Base-by-base conservation (phyloP, 441 rosid genomes). In the Croton setiger region DNA sequence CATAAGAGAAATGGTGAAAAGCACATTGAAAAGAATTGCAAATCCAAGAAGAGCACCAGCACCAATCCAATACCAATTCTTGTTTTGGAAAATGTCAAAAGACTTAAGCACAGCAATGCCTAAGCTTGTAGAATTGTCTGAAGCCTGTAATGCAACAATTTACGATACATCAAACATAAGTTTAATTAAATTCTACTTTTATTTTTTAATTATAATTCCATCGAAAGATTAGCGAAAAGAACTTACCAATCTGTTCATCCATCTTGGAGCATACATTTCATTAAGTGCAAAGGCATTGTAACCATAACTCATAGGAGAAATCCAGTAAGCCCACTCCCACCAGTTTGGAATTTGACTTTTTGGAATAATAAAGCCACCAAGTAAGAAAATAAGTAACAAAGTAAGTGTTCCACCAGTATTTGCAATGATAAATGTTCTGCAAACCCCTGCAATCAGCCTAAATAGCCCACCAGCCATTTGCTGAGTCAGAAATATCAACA, bases 311-410 rank as follows among this genome's bases (percentile, higher is more conserved):
- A 94, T 17, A 36, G 99, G 99, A 0, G 98, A 94, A 18, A 81
- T 56, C 99, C 99, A 92, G 65, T 88, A 84, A 57, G 82, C 93
- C 99, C 97, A 94, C 7, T 66, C 68, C 96, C 91, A 92, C 99
- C 98, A 90, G 0, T 37, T 74, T 18, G 97, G 98, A 61, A 71
- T 66, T 75, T 58, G 13, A 45, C 94, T 65, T 80, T 74, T 77
- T 18, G 92, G 97, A 65, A 92, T 64, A 51, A 92, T 84, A 83
- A 94, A 92, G 17, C 98, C 99, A 59, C 96, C 97, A 4, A 90
- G 84, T 81, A 94, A 67, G 84, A 90, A 83, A 60, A 88, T 66
- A 0, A 94, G 80, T 0, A 92, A 79, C 3, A 90, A 84, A 67
- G 72, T 67, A 18, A 90, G 81, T 59, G 76, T 81, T 8, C 99